Conservation (phyloP, 495 filamentous ascomycete species). For the Lophiotrema nucula region DNA sequence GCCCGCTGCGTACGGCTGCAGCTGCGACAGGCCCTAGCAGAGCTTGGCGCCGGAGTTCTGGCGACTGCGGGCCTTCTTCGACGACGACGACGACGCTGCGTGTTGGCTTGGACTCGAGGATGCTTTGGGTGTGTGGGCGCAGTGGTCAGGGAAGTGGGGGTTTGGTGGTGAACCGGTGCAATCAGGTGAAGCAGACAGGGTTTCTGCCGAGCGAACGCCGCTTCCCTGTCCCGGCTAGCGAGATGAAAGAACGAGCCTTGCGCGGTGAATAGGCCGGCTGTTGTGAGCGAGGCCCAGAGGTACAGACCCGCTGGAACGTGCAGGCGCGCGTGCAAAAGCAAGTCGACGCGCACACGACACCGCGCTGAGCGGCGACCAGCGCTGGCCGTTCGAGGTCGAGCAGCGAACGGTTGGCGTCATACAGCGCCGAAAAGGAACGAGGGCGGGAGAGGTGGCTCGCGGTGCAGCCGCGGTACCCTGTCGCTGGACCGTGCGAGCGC, state of each 20-base stretch:
- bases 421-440: not conserved
- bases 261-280: not conserved
- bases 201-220: too few relatives aligned
- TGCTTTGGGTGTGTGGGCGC: too few relatives aligned
- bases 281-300: too few relatives aligned
- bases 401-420: slow-evolving; percentile 17
- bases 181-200: too few relatives aligned
- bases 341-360: slow-evolving; percentile 1
- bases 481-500: slow-evolving; percentile 15
- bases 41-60: slow-evolving; percentile 5
- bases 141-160: too few relatives aligned
- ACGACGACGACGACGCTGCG: too few relatives aligned
- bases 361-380: slow-evolving; percentile 13
- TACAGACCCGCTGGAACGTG: not conserved
- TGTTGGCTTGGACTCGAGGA: too few relatives aligned
- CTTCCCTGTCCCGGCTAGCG: too few relatives aligned
- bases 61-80: slow-evolving; percentile 1
- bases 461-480: not conserved
- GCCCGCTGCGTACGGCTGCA: not conserved
- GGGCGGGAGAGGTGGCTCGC: slow-evolving; percentile 3
- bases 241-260: too few relatives aligned
- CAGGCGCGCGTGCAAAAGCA: slow-evolving; percentile 8
- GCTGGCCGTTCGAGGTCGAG: not conserved
- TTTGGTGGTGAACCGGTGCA: too few relatives aligned
- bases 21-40: slow-evolving; percentile 7